Evolutionary conservation across 1,284 basidiomycete species (phyloP).

Genomic region (Apiotrichum siamense): DNA sequence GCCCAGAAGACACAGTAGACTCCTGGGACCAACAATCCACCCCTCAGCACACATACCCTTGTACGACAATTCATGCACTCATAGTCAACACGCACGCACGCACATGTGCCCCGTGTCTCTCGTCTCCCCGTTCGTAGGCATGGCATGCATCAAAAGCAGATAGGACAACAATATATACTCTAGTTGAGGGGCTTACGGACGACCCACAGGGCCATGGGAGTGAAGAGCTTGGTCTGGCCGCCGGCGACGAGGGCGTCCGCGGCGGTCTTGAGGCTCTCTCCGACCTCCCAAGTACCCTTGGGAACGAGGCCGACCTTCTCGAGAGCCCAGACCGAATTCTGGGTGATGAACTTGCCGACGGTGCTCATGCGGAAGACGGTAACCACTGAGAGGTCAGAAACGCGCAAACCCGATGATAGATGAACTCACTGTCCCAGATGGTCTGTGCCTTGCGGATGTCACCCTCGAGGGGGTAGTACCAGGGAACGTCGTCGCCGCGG

Average conservation of each 20-base stretch:
- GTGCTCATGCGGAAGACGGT: conserved; percentile 85
- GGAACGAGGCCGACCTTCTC: conserved; percentile 78
- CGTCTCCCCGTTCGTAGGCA: neutral
- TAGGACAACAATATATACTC: conserved; percentile 5
- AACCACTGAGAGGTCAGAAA: conserved; percentile 48
- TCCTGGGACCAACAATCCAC: neutral
- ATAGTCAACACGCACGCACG: neutral
- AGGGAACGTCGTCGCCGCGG: conserved; percentile 65
- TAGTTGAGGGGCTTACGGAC: conserved; percentile 27
- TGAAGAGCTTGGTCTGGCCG: conserved; percentile 73
- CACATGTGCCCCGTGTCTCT: neutral
- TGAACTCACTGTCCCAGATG: conserved; percentile 70
- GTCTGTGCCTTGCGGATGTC: conserved; percentile 90
- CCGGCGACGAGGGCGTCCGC: conserved; percentile 73
- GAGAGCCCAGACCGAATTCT: conserved; percentile 68
- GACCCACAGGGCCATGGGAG: conserved; percentile 43
- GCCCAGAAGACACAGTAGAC: neutral
- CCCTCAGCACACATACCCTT: neutral
- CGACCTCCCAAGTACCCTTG: conserved; percentile 88
- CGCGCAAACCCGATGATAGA: neutral
- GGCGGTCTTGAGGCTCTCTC: conserved; percentile 81
- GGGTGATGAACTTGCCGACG: conserved; percentile 79
- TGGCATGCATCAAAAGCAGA: conserved; percentile 3
- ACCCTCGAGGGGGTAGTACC: conserved; percentile 97
- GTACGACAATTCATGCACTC: conserved; percentile 5